Percentiles rank a stretch among this genome's conserved stretches.
Evolutionary conservation across 2,329 filamentous ascomycete species (phyloP).

Genomic region (Hypoxylon sp.): DNA sequence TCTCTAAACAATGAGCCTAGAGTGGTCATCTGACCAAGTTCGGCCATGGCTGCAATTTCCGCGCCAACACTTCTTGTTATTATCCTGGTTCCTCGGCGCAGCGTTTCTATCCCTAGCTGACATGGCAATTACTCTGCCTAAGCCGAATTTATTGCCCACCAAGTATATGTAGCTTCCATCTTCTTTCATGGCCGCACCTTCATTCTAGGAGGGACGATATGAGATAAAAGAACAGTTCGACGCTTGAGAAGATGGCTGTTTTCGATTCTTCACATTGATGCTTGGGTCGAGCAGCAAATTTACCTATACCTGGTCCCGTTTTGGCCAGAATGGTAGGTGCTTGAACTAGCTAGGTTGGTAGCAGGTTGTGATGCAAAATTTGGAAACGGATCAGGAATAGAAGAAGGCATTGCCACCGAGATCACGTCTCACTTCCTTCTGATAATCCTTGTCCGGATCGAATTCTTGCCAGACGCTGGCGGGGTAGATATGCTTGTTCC

Average conservation of each 20-base stretch:
- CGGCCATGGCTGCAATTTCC: conserved; percentile 54
- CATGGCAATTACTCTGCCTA: conserved; percentile 51
- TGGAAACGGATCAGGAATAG: conserved; percentile 67
- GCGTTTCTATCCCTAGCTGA: conserved; percentile 54
- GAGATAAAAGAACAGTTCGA: conserved; percentile 55
- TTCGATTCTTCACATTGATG: conserved; percentile 66
- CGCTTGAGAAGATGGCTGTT: conserved; percentile 63
- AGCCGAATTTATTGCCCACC: conserved; percentile 52
- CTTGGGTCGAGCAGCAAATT: conserved; percentile 65
- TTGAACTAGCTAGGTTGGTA: conserved; percentile 57
- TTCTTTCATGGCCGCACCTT: conserved; percentile 25
- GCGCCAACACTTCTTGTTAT: conserved; percentile 56
- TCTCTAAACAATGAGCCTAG: conserved; percentile 56
- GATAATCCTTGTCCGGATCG: conserved; percentile 89
- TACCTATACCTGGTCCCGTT: conserved; percentile 65
- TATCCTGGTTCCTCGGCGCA: conserved; percentile 53
- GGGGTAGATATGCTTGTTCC: conserved; percentile 98
- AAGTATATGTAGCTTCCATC: conserved; percentile 52
- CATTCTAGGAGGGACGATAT: conserved; percentile 49
- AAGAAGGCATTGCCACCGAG: conserved; percentile 94
- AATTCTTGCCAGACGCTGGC: conserved; percentile 97
- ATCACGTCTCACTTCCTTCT: conserved; percentile 83
- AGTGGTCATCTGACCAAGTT: conserved; percentile 52
- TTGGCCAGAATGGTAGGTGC: conserved; percentile 70
- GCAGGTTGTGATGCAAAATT: background rate